A percentile compares a stretch with the other conserved stretches of the same genome.
phyloP scores from a whole-genome alignment of 2,329 filamentous ascomycete genomes.

The Cordyceps javanica region DNA sequence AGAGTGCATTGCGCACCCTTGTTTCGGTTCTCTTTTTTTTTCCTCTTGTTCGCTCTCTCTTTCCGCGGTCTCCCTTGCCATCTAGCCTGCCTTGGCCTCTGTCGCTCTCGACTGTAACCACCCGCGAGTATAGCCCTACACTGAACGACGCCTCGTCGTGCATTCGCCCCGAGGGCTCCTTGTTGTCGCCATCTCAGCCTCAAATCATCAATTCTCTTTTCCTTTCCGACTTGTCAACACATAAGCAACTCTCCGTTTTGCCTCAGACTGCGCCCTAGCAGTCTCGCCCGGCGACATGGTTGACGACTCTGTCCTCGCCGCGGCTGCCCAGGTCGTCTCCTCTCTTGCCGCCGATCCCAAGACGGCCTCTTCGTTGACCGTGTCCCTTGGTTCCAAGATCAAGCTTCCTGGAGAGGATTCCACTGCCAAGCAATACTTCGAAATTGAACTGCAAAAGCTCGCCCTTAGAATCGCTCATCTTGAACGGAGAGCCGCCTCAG shows the following conservation, averaged over 20 bases:
- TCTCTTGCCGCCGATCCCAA: slow-evolving; percentile 42
- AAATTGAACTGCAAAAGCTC: slow-evolving; percentile 76
- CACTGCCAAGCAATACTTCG: slow-evolving; percentile 69
- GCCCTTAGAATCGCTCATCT: slow-evolving; percentile 72
- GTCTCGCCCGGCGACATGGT: slow-evolving; percentile 32
- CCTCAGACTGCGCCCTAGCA: slow-evolving; percentile 8
- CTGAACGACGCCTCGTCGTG: neutral
- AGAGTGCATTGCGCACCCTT: slow-evolving; percentile 9
- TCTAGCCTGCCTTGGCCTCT: neutral
- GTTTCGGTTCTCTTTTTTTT: neutral
- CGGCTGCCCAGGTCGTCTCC: slow-evolving; percentile 48
- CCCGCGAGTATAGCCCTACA: neutral
- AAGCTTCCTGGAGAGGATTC: slow-evolving; percentile 72
- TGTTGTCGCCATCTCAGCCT: neutral
- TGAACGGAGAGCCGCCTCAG: slow-evolving; percentile 66
- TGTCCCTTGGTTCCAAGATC: slow-evolving; percentile 45
- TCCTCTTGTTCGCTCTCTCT: neutral
- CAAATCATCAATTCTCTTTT: neutral
- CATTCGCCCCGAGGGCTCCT: neutral
- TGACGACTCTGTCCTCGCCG: slow-evolving; percentile 49
- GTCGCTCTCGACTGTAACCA: neutral
- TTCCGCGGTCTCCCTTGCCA: neutral
- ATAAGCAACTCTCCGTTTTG: neutral
- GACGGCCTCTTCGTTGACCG: slow-evolving; percentile 31
- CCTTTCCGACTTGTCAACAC: neutral